Evolutionary conservation across 129 eudicot species (phyloP), one percentile per base, ranked within the genome.

Genomic region (Flaveria brownii): DNA sequence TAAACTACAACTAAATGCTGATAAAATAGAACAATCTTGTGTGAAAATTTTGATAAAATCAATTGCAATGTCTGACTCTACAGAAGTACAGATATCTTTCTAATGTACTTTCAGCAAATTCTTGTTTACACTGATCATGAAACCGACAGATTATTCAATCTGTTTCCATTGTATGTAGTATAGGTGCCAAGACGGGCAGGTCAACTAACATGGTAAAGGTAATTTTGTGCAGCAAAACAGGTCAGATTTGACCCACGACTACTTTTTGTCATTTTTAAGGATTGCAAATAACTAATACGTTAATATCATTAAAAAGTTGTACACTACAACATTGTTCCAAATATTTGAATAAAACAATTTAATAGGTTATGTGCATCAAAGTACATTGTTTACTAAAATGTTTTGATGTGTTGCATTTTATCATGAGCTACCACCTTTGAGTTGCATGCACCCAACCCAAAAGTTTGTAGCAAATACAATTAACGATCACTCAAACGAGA

Each of bases 1-100:
- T 14, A 3, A 49, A 49, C 54, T 13, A 49, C 54, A 49, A 11
- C 17, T 9, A 11, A 26, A 25, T 60, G 61, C 36, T 51, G 13
- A 71, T 7, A n/a, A 26, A 71, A 9, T 15, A 9, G 45, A 50
- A 26, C 50, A 71, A 52, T 51, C 76, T 33, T 28, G 47, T 72
- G 63, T 11, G 42, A 46, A 70, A 49, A 70, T 2, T 25, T 25
- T 36, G 7, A 71, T 50, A 28, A 8, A 30, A 51, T 71, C 28
- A 71, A 28, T 3, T 7, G 22, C n/a, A 18, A 68, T 41, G 46
- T 36, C 22, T 33, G 22, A 15, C 12, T 30, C 45, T 33, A 0
- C 23, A 4, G 9, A 50, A 13, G 6, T 1, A 41, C 45, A 45
- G 2, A 45, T 11, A 9, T 12, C 17, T 62, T 14, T 26, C 39